Evolutionary conservation across 2,329 filamentous ascomycete species (phyloP).

Genomic region (Aureobasidium zeae): DNA sequence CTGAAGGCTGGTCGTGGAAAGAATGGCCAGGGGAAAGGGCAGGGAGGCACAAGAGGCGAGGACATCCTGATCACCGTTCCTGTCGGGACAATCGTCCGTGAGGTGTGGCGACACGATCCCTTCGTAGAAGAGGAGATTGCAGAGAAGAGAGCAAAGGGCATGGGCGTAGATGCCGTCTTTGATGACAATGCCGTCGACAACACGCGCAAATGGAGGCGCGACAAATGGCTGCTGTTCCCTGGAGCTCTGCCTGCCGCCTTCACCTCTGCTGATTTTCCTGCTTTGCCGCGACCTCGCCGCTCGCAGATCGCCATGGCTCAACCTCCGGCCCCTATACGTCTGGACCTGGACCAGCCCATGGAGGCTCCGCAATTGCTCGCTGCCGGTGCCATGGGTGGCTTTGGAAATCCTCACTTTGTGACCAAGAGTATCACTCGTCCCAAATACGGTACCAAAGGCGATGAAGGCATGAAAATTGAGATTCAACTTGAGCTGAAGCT

Average conservation of each 20-base stretch:
- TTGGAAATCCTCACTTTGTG: slow-evolving; percentile 90
- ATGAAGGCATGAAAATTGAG: slow-evolving; percentile 65
- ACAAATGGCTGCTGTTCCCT: slow-evolving; percentile 82
- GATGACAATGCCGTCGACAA: slow-evolving; percentile 31
- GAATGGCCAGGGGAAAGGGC: slow-evolving; percentile 65
- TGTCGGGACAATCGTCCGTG: slow-evolving; percentile 81
- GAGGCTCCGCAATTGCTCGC: slow-evolving; percentile 76
- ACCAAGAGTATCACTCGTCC: slow-evolving; percentile 66
- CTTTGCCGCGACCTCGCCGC: slow-evolving; percentile 46
- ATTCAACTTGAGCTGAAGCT: slow-evolving; percentile 89
- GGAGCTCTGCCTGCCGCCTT: slow-evolving; percentile 66
- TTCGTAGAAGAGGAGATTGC: slow-evolving; percentile 54
- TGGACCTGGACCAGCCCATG: slow-evolving; percentile 58
- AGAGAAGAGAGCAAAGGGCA: slow-evolving; percentile 25
- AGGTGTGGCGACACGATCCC: slow-evolving; percentile 71
- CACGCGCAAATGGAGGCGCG: slow-evolving; percentile 39
- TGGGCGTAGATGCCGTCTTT: slow-evolving; percentile 20
- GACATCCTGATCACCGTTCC: slow-evolving; percentile 86
- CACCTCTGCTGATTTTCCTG: slow-evolving; percentile 49
- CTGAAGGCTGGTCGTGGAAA: slow-evolving; percentile 67
- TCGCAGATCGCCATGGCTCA: slow-evolving; percentile 56
- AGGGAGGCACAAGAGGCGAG: slow-evolving; percentile 69
- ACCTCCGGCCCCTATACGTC: slow-evolving; percentile 58
- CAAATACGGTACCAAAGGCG: slow-evolving; percentile 81
- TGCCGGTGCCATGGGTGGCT: slow-evolving; percentile 75